Evolutionary conservation across 345 rosid species (phyloP).

Genomic region (Lepidium sativum): DNA sequence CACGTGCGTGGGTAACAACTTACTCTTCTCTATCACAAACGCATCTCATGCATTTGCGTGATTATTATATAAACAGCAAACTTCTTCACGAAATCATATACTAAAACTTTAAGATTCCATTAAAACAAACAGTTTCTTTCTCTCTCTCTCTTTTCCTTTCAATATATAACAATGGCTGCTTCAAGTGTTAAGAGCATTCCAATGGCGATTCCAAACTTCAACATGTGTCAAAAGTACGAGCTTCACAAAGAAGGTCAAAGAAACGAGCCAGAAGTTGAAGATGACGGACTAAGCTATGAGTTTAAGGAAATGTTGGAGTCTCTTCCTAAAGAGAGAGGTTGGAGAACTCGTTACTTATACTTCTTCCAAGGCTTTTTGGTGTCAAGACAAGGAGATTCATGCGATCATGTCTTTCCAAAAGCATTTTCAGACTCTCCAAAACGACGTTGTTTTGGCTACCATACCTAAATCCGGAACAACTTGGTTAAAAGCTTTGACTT

Average conservation of each 20-base stretch:
- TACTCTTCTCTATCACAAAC: neutral
- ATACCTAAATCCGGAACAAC: slow-evolving; percentile 58
- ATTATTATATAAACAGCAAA: slow-evolving; percentile 24
- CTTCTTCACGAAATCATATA: neutral
- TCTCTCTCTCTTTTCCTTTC: neutral
- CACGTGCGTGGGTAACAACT: slow-evolving; percentile 8
- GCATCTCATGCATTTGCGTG: slow-evolving; percentile 18
- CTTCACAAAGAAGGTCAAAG: slow-evolving; percentile 2
- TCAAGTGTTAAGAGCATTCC: slow-evolving; percentile 20
- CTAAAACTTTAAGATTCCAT: neutral
- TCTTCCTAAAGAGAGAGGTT: slow-evolving; percentile 58
- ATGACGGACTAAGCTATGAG: slow-evolving; percentile 35
- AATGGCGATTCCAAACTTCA: slow-evolving; percentile 11
- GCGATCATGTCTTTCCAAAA: slow-evolving; percentile 40
- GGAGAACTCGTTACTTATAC: slow-evolving; percentile 56
- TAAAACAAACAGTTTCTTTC: no score
- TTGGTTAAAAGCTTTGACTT: slow-evolving; percentile 45
- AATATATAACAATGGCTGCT: slow-evolving; percentile 17
- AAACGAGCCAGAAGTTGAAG: slow-evolving; percentile 1
- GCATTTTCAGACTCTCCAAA: slow-evolving; percentile 25
- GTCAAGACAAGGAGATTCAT: slow-evolving; percentile 52
- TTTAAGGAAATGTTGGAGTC: slow-evolving; percentile 42
- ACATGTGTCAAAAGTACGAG: slow-evolving; percentile 19
- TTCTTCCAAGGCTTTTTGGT: slow-evolving; percentile 66
- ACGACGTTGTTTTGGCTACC: slow-evolving; percentile 37